phyloP scores from a whole-genome alignment of 163 green algal species.

The Picocystis sp. region DNA sequence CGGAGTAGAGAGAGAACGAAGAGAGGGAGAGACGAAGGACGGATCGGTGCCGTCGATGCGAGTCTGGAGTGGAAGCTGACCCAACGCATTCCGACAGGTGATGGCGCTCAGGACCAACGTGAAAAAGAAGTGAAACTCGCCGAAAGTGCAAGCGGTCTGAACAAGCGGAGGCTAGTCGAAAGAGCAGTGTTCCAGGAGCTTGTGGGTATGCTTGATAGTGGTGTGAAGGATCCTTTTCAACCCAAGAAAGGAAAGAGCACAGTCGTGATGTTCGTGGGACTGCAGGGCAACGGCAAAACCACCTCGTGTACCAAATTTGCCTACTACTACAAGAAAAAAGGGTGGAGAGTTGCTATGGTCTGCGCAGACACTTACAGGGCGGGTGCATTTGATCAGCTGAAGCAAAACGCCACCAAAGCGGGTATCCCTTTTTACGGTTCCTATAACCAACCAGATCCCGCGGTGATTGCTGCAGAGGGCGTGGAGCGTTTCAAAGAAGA shows the following conservation, averaged over 20 bases:
- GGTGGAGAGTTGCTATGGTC: slow-evolving; percentile 90
- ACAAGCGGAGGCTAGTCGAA: slow-evolving; percentile 88
- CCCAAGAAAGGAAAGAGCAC: slow-evolving; percentile 75
- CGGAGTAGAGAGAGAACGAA: too few species aligned
- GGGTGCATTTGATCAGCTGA: slow-evolving; percentile 76
- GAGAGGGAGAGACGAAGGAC: too few species aligned
- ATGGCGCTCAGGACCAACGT: slow-evolving; percentile 27
- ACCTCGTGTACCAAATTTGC: slow-evolving; percentile 98
- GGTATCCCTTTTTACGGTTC: slow-evolving; percentile 74
- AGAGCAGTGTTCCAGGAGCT: slow-evolving; percentile 98
- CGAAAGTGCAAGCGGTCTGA: slow-evolving; percentile 69
- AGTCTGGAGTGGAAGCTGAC: background rate
- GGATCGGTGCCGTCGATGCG: too few species aligned
- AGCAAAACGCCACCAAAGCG: slow-evolving; percentile 98
- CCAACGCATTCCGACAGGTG: slow-evolving; percentile 18
- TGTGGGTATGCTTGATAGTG: slow-evolving; percentile 64
- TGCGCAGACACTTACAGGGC: slow-evolving; percentile 97
- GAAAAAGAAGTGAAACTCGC: slow-evolving; percentile 79
- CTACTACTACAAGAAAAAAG: slow-evolving; percentile 88
- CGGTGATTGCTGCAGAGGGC: slow-evolving; percentile 71
- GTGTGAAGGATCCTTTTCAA: slow-evolving; percentile 17
- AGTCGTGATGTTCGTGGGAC: slow-evolving; percentile 96
- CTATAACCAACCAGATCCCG: slow-evolving; percentile 92
- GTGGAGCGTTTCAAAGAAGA: slow-evolving; percentile 80
- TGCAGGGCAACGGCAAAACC: slow-evolving; percentile 87